Evolutionary conservation across 768 basidiomycete genomes (phyloP).

Genomic region (Cyathus striatus): DNA sequence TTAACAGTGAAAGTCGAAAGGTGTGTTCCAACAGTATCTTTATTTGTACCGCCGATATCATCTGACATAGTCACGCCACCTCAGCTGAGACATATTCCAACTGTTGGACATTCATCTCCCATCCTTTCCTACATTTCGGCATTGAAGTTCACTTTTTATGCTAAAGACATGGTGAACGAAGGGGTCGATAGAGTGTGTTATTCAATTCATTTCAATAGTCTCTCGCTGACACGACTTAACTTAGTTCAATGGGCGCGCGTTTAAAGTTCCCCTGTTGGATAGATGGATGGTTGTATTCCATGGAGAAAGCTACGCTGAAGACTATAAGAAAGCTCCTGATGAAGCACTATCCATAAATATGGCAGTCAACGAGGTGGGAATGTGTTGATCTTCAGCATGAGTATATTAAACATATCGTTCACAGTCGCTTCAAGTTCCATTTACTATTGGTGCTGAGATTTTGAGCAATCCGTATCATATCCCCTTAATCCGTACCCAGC

Average conservation of each 20-base stretch:
- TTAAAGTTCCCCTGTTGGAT: constrained; percentile 1
- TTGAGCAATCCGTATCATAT: constrained; percentile 23
- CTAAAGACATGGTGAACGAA: neutral
- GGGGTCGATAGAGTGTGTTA: neutral
- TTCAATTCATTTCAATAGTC: neutral
- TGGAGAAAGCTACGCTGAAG: constrained; percentile 25
- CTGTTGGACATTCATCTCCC: neutral
- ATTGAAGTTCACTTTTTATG: neutral
- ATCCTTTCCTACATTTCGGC: neutral
- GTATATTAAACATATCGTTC: neutral
- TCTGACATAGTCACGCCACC: neutral
- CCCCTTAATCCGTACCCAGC: constrained; percentile 19
- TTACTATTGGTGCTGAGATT: constrained; percentile 30
- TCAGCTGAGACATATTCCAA: constrained; percentile 1
- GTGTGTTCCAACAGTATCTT: neutral
- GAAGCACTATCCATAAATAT: constrained; percentile 5
- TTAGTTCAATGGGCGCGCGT: neutral
- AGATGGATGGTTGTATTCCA: constrained; percentile 37
- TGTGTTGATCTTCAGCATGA: no score
- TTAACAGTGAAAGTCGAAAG: neutral
- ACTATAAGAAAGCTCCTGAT: constrained; percentile 33
- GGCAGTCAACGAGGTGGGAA: constrained; percentile 25
- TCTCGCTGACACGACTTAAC: neutral
- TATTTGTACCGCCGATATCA: neutral
- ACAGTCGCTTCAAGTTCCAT: constrained; percentile 29